Evolutionary conservation across 2,329 filamentous ascomycete species (phyloP).

Genomic region (Tolypocladium paradoxum): DNA sequence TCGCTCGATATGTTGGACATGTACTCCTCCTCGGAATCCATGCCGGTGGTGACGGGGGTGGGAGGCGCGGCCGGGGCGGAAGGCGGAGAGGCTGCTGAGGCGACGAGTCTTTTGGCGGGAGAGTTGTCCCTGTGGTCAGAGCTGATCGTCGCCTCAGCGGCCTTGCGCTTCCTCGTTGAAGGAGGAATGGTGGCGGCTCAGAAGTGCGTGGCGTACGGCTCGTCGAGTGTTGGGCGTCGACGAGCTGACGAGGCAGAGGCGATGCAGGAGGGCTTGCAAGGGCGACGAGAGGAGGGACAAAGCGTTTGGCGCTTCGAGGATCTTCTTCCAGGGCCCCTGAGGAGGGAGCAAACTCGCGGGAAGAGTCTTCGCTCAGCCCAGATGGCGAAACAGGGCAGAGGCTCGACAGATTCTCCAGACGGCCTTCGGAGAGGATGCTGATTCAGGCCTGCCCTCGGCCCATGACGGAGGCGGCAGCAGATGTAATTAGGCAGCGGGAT

Average conservation of each 20-base stretch:
- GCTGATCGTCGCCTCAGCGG: slow-evolving; percentile 52
- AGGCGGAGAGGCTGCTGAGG: slow-evolving; percentile 34
- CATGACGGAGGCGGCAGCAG: neutral
- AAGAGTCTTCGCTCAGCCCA: neutral
- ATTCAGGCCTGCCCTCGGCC: neutral
- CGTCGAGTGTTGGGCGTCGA: slow-evolving; percentile 4
- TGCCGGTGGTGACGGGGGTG: slow-evolving; percentile 46
- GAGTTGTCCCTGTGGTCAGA: slow-evolving; percentile 29
- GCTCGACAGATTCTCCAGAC: neutral
- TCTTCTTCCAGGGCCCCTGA: neutral
- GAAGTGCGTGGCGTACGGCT: neutral
- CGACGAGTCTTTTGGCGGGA: slow-evolving; percentile 44
- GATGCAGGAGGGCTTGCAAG: neutral
- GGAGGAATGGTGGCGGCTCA: slow-evolving; percentile 46
- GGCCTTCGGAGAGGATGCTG: neutral
- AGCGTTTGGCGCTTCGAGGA: neutral
- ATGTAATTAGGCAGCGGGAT: neutral
- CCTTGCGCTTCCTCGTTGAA: slow-evolving; percentile 49
- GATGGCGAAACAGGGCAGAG: neutral
- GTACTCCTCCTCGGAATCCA: slow-evolving; percentile 95
- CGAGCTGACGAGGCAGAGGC: neutral
- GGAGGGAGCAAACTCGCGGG: neutral
- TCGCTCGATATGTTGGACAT: slow-evolving; percentile 72
- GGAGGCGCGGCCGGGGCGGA: slow-evolving; percentile 48
- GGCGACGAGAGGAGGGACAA: neutral